These are phyloP conservation scores for Colletotrichum viniferum DNA, from an alignment of 2,329 filamentous ascomycete genomes.

Conservation along the genomic window DNA sequence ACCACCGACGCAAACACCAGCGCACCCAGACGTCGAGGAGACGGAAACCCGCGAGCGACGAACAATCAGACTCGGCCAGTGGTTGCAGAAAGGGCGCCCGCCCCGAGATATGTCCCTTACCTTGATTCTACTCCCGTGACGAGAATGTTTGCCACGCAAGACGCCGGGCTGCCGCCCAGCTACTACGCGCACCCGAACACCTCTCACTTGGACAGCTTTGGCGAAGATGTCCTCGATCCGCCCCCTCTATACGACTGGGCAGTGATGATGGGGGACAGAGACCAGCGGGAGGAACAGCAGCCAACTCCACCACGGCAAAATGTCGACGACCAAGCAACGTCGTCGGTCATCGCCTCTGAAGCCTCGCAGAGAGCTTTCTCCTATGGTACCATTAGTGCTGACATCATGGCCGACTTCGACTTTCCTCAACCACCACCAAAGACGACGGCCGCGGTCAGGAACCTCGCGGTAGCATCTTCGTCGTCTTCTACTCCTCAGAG, in stretches of 20 bases:
- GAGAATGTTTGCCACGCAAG: conserved; percentile 30
- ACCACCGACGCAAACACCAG: background rate
- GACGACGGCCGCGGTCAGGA: background rate
- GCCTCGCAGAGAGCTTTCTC: background rate
- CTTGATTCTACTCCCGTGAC: conserved; percentile 27
- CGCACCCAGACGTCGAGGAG: background rate
- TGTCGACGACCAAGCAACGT: background rate
- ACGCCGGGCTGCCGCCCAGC: conserved; percentile 4
- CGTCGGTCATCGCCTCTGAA: background rate
- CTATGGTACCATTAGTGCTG: conserved; percentile 15
- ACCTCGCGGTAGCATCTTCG: background rate
- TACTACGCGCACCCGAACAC: conserved; percentile 35
- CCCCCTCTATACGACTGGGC: conserved; percentile 33
- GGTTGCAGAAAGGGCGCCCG: background rate
- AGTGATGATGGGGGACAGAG: conserved; percentile 21
- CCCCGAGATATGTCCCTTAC: conserved; percentile 26
- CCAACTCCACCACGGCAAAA: background rate
- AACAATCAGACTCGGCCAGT: background rate
- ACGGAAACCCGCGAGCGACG: background rate
- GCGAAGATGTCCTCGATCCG: conserved; percentile 32
- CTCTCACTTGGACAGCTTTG: conserved; percentile 34
- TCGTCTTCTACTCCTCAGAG: background rate
- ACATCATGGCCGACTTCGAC: conserved; percentile 19
- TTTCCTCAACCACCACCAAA: background rate
- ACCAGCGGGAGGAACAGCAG: background rate